phyloP scores from a whole-genome alignment of 192 early-diverging fungal species.

The Coemansia sp. region DNA sequence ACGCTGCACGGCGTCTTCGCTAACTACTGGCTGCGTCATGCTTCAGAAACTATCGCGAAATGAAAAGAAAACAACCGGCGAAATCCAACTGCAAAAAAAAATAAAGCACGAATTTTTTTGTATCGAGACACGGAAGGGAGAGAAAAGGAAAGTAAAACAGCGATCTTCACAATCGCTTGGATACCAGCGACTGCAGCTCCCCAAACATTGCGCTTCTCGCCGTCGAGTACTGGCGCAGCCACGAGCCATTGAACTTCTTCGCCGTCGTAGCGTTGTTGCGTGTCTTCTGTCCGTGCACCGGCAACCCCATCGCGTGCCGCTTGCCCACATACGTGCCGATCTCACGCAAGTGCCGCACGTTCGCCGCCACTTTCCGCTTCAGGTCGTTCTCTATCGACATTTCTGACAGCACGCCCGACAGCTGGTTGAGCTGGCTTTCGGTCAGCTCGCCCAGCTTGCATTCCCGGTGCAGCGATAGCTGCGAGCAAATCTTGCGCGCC shows the following conservation, averaged over 20 bases:
- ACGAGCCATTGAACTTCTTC: slow-evolving; percentile 68
- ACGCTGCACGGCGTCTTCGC: slow-evolving; percentile 5
- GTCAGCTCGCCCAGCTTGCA: slow-evolving; percentile 84
- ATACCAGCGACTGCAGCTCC: slow-evolving; percentile 28
- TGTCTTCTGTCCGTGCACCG: slow-evolving; percentile 87
- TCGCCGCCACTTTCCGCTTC: slow-evolving; percentile 62
- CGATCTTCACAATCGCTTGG: slow-evolving; percentile 14
- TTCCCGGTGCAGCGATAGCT: slow-evolving; percentile 76
- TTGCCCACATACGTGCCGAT: slow-evolving; percentile 76
- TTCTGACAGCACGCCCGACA: slow-evolving; percentile 77
- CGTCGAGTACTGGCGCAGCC: slow-evolving; percentile 52
- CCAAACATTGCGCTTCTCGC: slow-evolving; percentile 21
- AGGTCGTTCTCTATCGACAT: slow-evolving; percentile 87
- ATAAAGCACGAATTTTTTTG: not conserved
- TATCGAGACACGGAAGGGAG: not conserved
- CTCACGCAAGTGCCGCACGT: slow-evolving; percentile 67
- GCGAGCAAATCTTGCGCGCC: slow-evolving; percentile 69
- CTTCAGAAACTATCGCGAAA: too few species aligned
- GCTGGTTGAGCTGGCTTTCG: slow-evolving; percentile 81
- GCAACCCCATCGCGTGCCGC: slow-evolving; percentile 80
- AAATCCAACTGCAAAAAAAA: not conserved
- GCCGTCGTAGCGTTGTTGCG: slow-evolving; percentile 84
- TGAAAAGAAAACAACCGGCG: not conserved
- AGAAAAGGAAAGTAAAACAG: not conserved
- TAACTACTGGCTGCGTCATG: slow-evolving; percentile 7